phyloP scores from a whole-genome alignment of 371 early-diverging fungal genomes.

The Entomophthora muscae region DNA sequence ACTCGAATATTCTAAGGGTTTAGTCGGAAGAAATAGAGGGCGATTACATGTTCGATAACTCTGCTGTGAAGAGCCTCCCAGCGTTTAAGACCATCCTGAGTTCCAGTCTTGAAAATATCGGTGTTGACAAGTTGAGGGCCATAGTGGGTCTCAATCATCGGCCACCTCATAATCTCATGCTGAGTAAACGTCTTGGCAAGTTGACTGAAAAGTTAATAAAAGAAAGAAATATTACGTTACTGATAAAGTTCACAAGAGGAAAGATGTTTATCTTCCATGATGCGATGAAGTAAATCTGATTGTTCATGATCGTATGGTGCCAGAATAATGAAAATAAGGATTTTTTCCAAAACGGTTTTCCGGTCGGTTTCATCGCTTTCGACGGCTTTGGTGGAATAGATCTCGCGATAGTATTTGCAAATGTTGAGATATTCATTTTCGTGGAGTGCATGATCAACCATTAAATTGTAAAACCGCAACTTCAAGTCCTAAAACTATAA shows the following conservation, averaged over 20 bases:
- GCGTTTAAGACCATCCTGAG: conserved; percentile 59
- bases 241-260: conserved; percentile 33
- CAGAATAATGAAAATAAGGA: conserved; percentile 66
- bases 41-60: conserved; percentile 78
- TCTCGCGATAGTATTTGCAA: conserved; percentile 77
- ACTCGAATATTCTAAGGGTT: conserved; percentile 70
- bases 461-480: conserved; percentile 82
- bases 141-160: conserved; percentile 72
- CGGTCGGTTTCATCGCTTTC: conserved; percentile 63
- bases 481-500: conserved; percentile 55
- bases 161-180: conserved; percentile 84
- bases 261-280: conserved; percentile 38
- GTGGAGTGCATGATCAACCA: conserved; percentile 87
- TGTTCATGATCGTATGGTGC: conserved; percentile 94
- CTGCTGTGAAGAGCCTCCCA: conserved; percentile 77
- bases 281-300: conserved; percentile 72
- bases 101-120: conserved; percentile 43
- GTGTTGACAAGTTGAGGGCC: conserved; percentile 48
- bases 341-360: conserved; percentile 57
- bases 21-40: not conserved
- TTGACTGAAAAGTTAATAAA: not conserved
- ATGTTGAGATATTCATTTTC: conserved; percentile 73
- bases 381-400: conserved; percentile 69
- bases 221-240: not conserved
- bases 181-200: conserved; percentile 79